Base-by-base conservation (phyloP, 192 early-diverging fungal genomes). In the Lobosporangium transversale region DNA sequence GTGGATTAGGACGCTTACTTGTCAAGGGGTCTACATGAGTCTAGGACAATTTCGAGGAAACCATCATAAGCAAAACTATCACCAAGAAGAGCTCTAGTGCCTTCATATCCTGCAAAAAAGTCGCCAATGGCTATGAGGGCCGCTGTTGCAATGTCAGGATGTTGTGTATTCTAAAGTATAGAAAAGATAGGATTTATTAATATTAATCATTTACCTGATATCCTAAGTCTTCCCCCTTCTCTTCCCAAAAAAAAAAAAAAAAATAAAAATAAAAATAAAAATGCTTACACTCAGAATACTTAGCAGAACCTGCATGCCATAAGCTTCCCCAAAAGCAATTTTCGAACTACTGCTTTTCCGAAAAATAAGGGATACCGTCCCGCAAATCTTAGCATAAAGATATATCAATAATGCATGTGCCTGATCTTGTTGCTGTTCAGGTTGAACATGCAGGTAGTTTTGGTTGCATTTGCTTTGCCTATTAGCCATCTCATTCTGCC, bases 101-200 rank as follows among this genome's bases (percentile, higher is more conserved):
- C 67, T 55, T 75, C 79, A 44, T 74, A 75, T 9, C 79, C 70
- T 17, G 79, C 70, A 66, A 80, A 80, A 36, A 75, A 80, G 45
- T 80, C 70, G 15, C 79, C 79, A 18, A 80, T 71, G 4, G 79
- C 71, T 10, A 75, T 48, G 30, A 80, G 45, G 18, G 70, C 79
- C 40, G 79, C 79, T 12, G 79, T 67, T 9, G 79, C 79, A 26
- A 80, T 69, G 40, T 75, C 67, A 15, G 61, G 58, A 31, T 80
- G 66, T 53, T 75, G 66, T 4, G 79, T 35, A 58, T 58, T 76
- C 73, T 76, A 53, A 12, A 10, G 37, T 40, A 14, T 10, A 14
- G 37, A 14, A 40, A 40, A 53, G 14, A 7, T 33, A 8, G 6
- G 24, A 36, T 21, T n/a, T n/a, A n/a, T n/a, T n/a, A n/a, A n/a